Evolutionary conservation across 768 basidiomycete species (phyloP), one percentile per base, ranked within the genome.

Genomic region (Cystobasidium onofrii): DNA sequence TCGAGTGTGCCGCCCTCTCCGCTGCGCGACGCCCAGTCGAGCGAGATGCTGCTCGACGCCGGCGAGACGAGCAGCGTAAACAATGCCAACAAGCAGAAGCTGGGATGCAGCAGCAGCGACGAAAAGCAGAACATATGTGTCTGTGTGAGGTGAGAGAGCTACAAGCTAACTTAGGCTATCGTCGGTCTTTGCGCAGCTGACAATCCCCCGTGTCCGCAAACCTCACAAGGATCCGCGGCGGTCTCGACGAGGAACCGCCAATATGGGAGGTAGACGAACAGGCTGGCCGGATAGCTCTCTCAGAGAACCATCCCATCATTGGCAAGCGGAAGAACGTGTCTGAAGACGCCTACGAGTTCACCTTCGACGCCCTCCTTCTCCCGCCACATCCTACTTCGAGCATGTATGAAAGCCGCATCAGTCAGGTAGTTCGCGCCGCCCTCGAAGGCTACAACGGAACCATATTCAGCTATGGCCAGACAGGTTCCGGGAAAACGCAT

Each of bases 401-500:
- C 1, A 71, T 79, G 0, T 79, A 78, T 54, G 76, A 79, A 29
- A 3, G 36, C 15, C 75, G 75, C 65, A 77, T 76, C 43, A 57
- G 64, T 18, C 76, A 78, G 13, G 75, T 76, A 54, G 75, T 76
- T 20, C 73, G 77, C 72, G 91, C 93, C 1, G 92, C 94, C 12
- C 96, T 98, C 92, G 91, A 92, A 64, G 96, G 96, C 20, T 98
- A 87, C 84, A 97, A 98, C 81, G 87, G 93, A 9, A 91, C 98
- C 76, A 86, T 97, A 50, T 99, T 99, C 78, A 95, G 96, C 66
- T 83, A 83, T 67, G 83, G 83, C 25, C 95, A 98, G 80, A 98
- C 96, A 0, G 88, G 88, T 4, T 86, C 85, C 36, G 89, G 89
- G 64, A 90, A 89, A 82, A 89, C 89, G 0, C 87, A 87, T 77